These are phyloP conservation scores for Termitomyces sp. DNA, from an alignment of 768 basidiomycete species.

Conservation along the genomic window DNA sequence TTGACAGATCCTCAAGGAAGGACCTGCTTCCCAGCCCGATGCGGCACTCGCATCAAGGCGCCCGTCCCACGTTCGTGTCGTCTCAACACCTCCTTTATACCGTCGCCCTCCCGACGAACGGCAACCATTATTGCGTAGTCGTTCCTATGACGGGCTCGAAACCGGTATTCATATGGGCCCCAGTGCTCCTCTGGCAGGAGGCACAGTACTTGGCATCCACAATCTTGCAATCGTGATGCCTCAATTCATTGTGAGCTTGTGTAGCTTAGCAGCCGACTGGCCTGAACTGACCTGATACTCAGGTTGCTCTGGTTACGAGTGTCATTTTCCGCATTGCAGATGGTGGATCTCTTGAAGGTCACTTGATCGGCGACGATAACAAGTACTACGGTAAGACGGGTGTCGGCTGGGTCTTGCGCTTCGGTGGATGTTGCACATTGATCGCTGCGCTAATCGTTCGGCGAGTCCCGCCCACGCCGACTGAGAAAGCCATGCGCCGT, in stretches of 20 bases:
- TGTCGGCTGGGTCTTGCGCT: conserved; percentile 90
- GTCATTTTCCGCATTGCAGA: conserved; percentile 83
- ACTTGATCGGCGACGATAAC: conserved; percentile 29
- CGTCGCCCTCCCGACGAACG: conserved; percentile 36
- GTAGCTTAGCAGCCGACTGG: background rate
- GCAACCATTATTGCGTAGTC: conserved; percentile 55
- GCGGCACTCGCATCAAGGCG: conserved; percentile 24
- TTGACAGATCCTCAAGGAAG: conserved; percentile 67
- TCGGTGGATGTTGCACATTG: conserved; percentile 85
- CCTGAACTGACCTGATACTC: conserved; percentile 8
- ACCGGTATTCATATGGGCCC: conserved; percentile 27
- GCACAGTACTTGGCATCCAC: conserved; percentile 91
- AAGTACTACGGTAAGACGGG: conserved; percentile 81
- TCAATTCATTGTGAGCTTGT: conserved; percentile 75
- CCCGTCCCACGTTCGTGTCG: conserved; percentile 46
- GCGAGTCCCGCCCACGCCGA: conserved; percentile 82
- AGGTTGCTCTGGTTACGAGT: conserved; percentile 86
- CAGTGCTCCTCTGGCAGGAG: conserved; percentile 62
- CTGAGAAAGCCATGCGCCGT: conserved; percentile 85
- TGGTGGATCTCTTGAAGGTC: conserved; percentile 35
- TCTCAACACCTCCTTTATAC: conserved; percentile 40
- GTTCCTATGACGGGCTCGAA: conserved; percentile 49
- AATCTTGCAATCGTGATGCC: conserved; percentile 95
- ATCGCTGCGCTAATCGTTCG: conserved; percentile 76
- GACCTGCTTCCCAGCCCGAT: conserved; percentile 31